Evolutionary conservation across 164 flowering plant genomes (phyloP), one percentile per base, ranked within the genome.

Genomic region (Annona cherimola): DNA sequence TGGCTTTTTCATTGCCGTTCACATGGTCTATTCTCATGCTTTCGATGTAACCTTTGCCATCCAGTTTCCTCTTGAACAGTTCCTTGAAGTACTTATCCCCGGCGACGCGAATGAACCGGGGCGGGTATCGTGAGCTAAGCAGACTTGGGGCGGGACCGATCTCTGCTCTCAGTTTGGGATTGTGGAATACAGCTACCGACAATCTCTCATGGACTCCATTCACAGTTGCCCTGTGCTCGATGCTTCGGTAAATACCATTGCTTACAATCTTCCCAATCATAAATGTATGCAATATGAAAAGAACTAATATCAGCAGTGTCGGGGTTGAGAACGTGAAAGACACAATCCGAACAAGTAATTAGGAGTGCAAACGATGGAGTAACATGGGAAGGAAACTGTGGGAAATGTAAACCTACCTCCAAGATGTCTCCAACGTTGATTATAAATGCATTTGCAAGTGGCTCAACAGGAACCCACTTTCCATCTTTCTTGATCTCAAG

Each of bases 351-450:
- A 26, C 35, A 26, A 26, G 35, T 26, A 1, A 26, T 26, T 26
- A 26, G 35, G 35, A 26, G 1, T 26, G 35, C 35, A 26, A 26
- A 26, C 35, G 35, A 26, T 26, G 35, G 35, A 26, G 35, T 26
- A 26, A 26, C 35, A 26, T 26, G 35, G 35, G 35, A 26, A 26
- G 35, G 35, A 26, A 26, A 26, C 35, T 26, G 35, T 26, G 55
- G 12, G 55, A 46, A 26, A 2, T 14, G 18, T 7, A 40, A 63
- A 64, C 19, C 35, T 81, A 85, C 89, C 86, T 87, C 91, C 62
- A 83, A 46, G 39, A 75, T 12, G 42, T 88, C 89, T 6, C 89
- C 91, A 61, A 84, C 61, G 73, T 86, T 88, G 76, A 86, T 73
- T 4, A 80, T 70, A 43, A 88, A 67, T 4, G 84, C 84, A 40